These are phyloP conservation scores for Diplodia sapinea DNA, from an alignment of 2,329 filamentous ascomycete genomes.

Conservation along the genomic window DNA sequence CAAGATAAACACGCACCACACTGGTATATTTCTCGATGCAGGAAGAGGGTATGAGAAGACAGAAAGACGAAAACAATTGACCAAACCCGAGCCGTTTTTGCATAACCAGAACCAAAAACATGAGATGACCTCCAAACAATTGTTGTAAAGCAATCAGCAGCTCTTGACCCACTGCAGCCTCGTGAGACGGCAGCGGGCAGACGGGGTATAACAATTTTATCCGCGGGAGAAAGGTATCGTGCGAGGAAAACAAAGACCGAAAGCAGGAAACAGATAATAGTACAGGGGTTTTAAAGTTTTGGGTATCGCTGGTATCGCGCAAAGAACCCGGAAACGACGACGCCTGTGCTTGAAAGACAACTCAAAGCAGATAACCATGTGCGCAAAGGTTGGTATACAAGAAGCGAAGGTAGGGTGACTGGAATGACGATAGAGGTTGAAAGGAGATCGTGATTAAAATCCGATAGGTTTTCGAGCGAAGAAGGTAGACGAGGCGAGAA, in stretches of 20 bases:
- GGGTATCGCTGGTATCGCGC: conserved; percentile 29
- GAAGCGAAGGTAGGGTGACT: conserved; percentile 20
- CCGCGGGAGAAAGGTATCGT: conserved; percentile 27
- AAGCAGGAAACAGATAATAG: conserved; percentile 7
- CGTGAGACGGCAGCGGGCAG: not conserved
- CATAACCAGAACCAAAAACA: conserved; percentile 21
- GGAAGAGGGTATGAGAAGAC: conserved; percentile 26
- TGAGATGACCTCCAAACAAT: conserved; percentile 30
- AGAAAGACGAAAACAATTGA: conserved; percentile 24
- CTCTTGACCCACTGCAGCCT: conserved; percentile 15
- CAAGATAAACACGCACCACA: conserved; percentile 17
- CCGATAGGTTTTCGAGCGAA: not conserved
- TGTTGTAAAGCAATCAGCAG: conserved; percentile 28
- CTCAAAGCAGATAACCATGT: not conserved
- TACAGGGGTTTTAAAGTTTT: conserved; percentile 29
- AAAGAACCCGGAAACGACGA: conserved; percentile 24
- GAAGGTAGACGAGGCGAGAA: conserved; percentile 1
- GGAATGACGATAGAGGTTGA: not conserved
- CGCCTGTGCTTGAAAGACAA: conserved; percentile 23
- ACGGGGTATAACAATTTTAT: conserved; percentile 44
- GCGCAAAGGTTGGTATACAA: conserved; percentile 18
- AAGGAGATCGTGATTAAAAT: conserved; percentile 28
- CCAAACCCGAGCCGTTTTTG: conserved; percentile 26
- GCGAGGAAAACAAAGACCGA: not conserved
- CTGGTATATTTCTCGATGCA: conserved; percentile 19